A percentile compares a stretch with the other conserved stretches of the same genome.
These are phyloP conservation scores for Lentinus tigrinus DNA, from an alignment of 768 basidiomycete species.

Conservation along the genomic window DNA sequence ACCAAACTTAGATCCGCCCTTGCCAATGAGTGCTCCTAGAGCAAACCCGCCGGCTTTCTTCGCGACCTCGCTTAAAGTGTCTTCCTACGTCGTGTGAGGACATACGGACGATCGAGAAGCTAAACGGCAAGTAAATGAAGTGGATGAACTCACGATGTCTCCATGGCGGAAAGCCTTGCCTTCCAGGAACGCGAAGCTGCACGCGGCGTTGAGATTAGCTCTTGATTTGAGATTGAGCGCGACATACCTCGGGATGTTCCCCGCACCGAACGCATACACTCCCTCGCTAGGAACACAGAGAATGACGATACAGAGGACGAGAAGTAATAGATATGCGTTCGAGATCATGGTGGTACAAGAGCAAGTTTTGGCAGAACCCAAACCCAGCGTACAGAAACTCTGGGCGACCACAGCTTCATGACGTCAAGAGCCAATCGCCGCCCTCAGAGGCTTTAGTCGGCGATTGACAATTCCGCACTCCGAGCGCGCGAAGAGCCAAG, in stretches of 20 bases:
- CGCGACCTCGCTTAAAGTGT: slow-evolving; percentile 56
- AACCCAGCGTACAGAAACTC: neutral
- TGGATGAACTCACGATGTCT: slow-evolving; percentile 57
- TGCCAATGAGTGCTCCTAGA: slow-evolving; percentile 53
- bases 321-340: slow-evolving; percentile 17
- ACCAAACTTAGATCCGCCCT: slow-evolving; percentile 65
- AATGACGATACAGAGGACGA: slow-evolving; percentile 51
- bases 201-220: slow-evolving; percentile 20
- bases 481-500: neutral
- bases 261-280: slow-evolving; percentile 77
- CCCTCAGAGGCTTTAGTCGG: neutral
- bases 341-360: slow-evolving; percentile 15
- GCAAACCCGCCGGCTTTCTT: slow-evolving; percentile 61
- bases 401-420: neutral
- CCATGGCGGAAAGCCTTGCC: slow-evolving; percentile 86
- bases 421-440: slow-evolving; percentile 10
- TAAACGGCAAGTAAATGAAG: neutral
- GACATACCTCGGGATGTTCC: slow-evolving; percentile 67
- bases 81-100: slow-evolving; percentile 50
- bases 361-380: neutral
- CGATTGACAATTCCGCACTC: neutral
- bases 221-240: neutral
- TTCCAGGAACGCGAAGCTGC: slow-evolving; percentile 81
- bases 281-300: slow-evolving; percentile 57
- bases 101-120: slow-evolving; percentile 11